These are phyloP conservation scores for Schrenkiella parvula DNA, from an alignment of 345 rosid genomes.

Conservation along the genomic window DNA sequence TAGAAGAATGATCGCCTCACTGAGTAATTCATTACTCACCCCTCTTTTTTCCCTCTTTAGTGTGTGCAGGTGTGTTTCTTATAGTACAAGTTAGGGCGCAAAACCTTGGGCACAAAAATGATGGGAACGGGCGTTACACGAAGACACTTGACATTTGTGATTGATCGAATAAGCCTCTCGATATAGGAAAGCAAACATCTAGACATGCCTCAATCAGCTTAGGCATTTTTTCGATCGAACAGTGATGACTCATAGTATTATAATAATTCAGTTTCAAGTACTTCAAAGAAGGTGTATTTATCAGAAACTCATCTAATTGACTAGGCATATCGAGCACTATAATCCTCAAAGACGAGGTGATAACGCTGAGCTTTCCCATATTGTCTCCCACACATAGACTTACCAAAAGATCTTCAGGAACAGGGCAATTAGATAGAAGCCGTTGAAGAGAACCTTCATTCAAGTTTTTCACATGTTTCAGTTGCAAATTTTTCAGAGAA, in stretches of 20 bases:
- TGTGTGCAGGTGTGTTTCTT: too few species aligned
- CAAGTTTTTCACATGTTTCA: fast-evolving
- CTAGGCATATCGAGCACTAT: neutral
- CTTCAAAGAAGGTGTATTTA: neutral
- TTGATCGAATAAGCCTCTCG: neutral
- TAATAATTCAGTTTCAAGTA: neutral
- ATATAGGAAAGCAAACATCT: neutral
- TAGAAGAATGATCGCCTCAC: too few species aligned
- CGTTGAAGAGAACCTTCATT: neutral
- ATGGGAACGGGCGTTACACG: too few species aligned
- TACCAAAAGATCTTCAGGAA: constrained; percentile 1
- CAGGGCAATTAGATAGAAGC: neutral
- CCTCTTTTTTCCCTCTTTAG: too few species aligned
- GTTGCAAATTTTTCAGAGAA: neutral
- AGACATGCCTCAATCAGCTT: neutral
- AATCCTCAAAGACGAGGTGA: neutral
- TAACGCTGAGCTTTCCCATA: neutral
- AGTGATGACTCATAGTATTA: neutral
- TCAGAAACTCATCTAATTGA: neutral
- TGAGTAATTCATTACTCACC: too few species aligned
- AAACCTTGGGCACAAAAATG: too few species aligned
- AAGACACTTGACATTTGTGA: neutral
- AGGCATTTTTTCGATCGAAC: neutral
- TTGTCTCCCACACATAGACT: too few species aligned
- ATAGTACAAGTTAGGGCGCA: too few species aligned